Evolutionary conservation across 306 rosid genomes (phyloP).

Genomic region (Quercus parvula): DNA sequence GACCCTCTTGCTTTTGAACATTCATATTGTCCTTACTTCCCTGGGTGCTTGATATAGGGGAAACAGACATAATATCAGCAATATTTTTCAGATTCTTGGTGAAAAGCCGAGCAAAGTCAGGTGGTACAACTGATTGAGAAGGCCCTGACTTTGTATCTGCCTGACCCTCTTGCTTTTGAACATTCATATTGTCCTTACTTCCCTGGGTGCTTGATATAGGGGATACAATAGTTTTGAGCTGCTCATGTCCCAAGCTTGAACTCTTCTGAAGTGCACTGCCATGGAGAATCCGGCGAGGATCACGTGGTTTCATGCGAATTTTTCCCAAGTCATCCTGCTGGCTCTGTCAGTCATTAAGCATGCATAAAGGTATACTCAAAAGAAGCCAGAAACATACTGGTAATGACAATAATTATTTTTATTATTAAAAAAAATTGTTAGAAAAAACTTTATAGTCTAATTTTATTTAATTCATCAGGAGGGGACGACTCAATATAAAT

Average conservation of each 20-base stretch:
- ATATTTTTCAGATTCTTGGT: conserved; percentile 78
- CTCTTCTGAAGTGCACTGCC: conserved; percentile 50
- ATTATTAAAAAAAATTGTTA: not conserved
- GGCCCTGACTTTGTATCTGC: conserved; percentile 41
- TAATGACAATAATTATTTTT: not conserved
- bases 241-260: conserved; percentile 66
- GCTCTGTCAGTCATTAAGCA: conserved; percentile 27
- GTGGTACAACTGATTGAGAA: conserved; percentile 41
- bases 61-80: conserved; percentile 76
- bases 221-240: conserved; percentile 37
- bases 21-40: too few relatives aligned
- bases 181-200: conserved; percentile 43
- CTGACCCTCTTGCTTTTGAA: conserved; percentile 50
- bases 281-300: conserved; percentile 92
- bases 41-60: conserved; percentile 9
- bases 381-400: not conserved
- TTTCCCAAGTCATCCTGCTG: conserved; percentile 58
- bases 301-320: conserved; percentile 96
- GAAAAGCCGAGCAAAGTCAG: conserved; percentile 77
- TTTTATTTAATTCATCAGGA: not conserved
- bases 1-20: not conserved
- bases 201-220: conserved; percentile 37
- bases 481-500: not conserved
- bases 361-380: conserved; percentile 3
- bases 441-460: not conserved